Evolutionary conservation across 2,329 filamentous ascomycete species (phyloP), one percentile per base, ranked within the genome.

Genomic region (Ophiostoma quercus): DNA sequence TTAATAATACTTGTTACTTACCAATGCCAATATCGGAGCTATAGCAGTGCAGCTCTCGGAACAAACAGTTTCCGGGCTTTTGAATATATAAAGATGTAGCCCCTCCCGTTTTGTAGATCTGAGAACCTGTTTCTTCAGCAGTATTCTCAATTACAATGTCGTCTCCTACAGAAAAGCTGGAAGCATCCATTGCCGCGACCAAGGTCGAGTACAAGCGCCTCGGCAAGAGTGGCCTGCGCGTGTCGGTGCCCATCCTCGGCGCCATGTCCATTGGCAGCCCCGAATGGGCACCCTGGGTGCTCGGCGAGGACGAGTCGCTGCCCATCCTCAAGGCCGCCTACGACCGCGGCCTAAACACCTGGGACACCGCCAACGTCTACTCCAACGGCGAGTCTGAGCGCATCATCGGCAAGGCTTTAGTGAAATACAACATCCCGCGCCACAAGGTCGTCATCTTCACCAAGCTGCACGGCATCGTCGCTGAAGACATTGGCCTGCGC

Each of bases 311-410:
- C 9, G 67, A 80, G 76, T 80, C 85, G 29, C 78, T 88, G 11
- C 85, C 85, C 2, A 77, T 89, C 3, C 82, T 89, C 71, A 86
- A 88, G 77, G 82, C 85, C 34, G 87, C 87, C 5, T 89, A 85
- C 77, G 85, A 89, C 71, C 78, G 78, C 22, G 87, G 87, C 22
- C 79, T 89, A 68, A 88, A 87, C 73, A 88, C 85, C 4, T 83
- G 80, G 80, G 82, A 85, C 73, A 81, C 76, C 75, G 84, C 85
- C 41, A 84, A 85, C 70, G 76, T 82, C 1, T 88, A 88, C 76
- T 85, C 82, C 57, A 87, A 86, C 71, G 86, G 85, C 39, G 77
- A 76, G 3, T 83, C 82, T 0, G 85, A 88, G 74, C 76, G 79
- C 22, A 81, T 87, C 47, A 81, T 87, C 37, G 85, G 82, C 71